phyloP scores from a whole-genome alignment of 352 stramenopile species.

The Detonula confervacea region DNA sequence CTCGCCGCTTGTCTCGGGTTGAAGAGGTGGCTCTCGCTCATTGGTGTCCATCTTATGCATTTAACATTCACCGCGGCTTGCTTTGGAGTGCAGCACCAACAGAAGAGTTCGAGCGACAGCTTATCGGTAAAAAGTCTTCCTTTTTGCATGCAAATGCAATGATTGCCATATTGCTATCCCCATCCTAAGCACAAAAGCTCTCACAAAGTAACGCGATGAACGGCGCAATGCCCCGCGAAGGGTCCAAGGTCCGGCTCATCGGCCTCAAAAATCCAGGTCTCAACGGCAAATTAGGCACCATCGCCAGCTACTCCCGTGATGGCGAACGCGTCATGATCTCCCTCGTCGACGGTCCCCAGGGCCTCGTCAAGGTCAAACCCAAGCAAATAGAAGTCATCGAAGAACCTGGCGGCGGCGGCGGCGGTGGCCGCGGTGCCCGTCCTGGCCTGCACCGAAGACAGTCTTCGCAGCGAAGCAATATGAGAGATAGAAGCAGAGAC shows the following conservation, averaged over 20 bases:
- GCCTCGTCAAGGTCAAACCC: slow-evolving; percentile 41
- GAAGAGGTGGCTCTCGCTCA: too few relatives aligned
- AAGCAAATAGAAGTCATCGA: slow-evolving; percentile 33
- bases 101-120: too few relatives aligned
- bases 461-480: neutral
- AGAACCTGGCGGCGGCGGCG: neutral
- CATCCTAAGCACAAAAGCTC: too few relatives aligned
- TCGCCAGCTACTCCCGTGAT: slow-evolving; percentile 25
- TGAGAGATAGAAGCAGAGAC: neutral
- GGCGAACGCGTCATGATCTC: slow-evolving; percentile 32
- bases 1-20: too few relatives aligned
- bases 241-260: slow-evolving; percentile 20
- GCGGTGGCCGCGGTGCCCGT: neutral
- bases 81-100: too few relatives aligned
- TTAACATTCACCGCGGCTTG: too few relatives aligned
- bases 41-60: too few relatives aligned
- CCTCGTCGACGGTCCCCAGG: neutral
- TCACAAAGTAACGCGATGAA: neutral
- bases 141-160: too few relatives aligned
- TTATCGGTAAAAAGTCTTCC: too few relatives aligned
- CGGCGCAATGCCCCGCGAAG: neutral
- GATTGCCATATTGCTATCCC: too few relatives aligned
- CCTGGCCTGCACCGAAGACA: neutral
- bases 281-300: slow-evolving; percentile 24
- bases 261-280: slow-evolving; percentile 34